phyloP scores from a whole-genome alignment of 2,329 filamentous ascomycete genomes.

The Colletotrichum sp. region DNA sequence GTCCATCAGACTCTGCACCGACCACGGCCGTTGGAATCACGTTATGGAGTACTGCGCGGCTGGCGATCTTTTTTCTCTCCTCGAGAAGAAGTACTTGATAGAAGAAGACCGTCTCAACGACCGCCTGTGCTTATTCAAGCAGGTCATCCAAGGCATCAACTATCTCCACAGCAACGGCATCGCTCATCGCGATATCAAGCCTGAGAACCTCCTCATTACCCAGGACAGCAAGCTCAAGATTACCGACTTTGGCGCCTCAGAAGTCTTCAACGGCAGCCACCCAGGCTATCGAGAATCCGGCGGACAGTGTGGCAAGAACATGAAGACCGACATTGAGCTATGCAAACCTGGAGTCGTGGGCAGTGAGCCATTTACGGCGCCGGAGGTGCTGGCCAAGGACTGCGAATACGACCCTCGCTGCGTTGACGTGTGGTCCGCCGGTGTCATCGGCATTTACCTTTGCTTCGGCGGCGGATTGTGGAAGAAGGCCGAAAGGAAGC shows the following conservation, averaged over 20 bases:
- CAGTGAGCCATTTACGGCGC: conserved; percentile 85
- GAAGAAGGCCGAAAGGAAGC: conserved; percentile 65
- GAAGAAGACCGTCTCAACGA: conserved; percentile 69
- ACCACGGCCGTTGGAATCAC: conserved; percentile 82
- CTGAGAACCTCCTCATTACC: conserved; percentile 83
- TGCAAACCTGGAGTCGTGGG: conserved; percentile 84
- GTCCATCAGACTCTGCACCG: conserved; percentile 76
- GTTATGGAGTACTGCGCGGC: conserved; percentile 92
- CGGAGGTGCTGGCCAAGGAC: conserved; percentile 78
- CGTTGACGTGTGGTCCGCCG: conserved; percentile 86
- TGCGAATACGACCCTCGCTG: conserved; percentile 73
- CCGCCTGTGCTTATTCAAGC: conserved; percentile 86
- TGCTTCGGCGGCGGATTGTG: conserved; percentile 76
- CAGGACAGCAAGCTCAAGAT: conserved; percentile 86
- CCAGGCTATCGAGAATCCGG: conserved; percentile 76
- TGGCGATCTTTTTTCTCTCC: conserved; percentile 79
- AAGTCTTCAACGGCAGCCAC: conserved; percentile 83
- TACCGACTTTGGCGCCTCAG: conserved; percentile 88
- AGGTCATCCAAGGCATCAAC: conserved; percentile 80
- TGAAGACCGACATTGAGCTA: conserved; percentile 66
- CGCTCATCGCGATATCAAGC: conserved; percentile 89
- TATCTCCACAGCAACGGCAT: conserved; percentile 86
- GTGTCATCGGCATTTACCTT: conserved; percentile 81
- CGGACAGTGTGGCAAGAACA: conserved; percentile 75
- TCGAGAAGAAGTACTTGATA: conserved; percentile 73